These are phyloP conservation scores for Daldinia childiae DNA, from an alignment of 495 filamentous ascomycete genomes.

Conservation along the genomic window DNA sequence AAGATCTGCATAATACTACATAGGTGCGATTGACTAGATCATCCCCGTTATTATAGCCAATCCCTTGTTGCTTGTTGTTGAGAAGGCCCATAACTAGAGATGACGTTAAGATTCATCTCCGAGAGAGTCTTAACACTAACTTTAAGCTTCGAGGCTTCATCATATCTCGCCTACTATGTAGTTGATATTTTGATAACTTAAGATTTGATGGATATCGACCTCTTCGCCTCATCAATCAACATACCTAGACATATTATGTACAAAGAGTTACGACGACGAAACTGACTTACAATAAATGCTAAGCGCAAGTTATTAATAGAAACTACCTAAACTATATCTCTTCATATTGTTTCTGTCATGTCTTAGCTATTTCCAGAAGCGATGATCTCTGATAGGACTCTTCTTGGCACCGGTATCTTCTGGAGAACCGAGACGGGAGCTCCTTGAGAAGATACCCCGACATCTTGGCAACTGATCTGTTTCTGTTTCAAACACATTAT, in stretches of 20 bases:
- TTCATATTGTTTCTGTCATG: slow-evolving; percentile 37
- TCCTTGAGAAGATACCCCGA: slow-evolving; percentile 18
- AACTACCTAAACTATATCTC: too few relatives aligned
- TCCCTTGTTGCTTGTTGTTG: slow-evolving; percentile 9
- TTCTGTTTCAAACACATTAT: slow-evolving; percentile 36
- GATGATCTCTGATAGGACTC: slow-evolving; percentile 29
- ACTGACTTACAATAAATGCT: slow-evolving; percentile 8
- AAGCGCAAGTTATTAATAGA: slow-evolving; percentile 35
- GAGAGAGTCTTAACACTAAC: slow-evolving; percentile 2
- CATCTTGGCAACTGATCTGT: slow-evolving; percentile 31
- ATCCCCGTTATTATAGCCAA: neutral
- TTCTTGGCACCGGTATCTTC: slow-evolving; percentile 33
- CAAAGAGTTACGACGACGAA: slow-evolving; percentile 1
- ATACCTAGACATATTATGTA: neutral
- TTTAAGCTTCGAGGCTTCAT: neutral
- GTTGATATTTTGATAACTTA: neutral
- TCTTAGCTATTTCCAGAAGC: slow-evolving; percentile 41
- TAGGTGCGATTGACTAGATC: slow-evolving; percentile 9
- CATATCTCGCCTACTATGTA: neutral
- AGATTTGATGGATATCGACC: slow-evolving; percentile 1
- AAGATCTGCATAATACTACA: slow-evolving; percentile 1
- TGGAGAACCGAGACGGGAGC: slow-evolving; percentile 15
- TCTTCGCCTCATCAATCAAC: neutral
- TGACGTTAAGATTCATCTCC: neutral
- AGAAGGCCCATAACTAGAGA: slow-evolving; percentile 5